phyloP scores from a whole-genome alignment of 2,329 filamentous ascomycete species.

The Aspergillus fumigatiaffinis region DNA sequence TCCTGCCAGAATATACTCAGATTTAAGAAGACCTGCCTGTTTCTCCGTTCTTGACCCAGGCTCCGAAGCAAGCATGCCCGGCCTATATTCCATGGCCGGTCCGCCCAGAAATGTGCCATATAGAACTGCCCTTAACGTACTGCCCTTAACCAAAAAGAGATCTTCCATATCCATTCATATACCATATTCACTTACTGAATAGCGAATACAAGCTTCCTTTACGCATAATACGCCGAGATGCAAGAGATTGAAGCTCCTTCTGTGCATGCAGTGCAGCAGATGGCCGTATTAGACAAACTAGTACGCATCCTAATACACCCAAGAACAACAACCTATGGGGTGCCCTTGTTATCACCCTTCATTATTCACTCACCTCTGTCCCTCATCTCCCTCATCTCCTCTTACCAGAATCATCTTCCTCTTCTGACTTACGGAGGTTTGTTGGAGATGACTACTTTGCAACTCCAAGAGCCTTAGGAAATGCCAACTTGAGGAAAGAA shows the following conservation, averaged over 20 bases:
- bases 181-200: background rate
- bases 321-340: background rate
- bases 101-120: background rate
- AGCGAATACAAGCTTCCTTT: background rate
- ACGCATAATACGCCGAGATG: background rate
- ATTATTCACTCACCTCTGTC: background rate
- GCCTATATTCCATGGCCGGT: background rate
- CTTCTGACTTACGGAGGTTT: background rate
- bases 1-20: background rate
- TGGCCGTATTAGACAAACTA: background rate
- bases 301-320: background rate
- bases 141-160: background rate
- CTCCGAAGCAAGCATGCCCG: no score
- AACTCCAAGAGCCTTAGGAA: background rate
- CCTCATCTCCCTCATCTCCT: background rate
- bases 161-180: background rate
- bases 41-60: background rate
- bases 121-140: background rate
- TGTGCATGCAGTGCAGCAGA: background rate
- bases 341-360: background rate
- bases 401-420: background rate
- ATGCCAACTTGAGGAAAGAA: background rate
- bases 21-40: background rate
- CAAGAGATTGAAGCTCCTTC: background rate
- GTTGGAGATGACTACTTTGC: background rate